phyloP scores from a whole-genome alignment of 441 rosid species.

The Jatropha podagrica region DNA sequence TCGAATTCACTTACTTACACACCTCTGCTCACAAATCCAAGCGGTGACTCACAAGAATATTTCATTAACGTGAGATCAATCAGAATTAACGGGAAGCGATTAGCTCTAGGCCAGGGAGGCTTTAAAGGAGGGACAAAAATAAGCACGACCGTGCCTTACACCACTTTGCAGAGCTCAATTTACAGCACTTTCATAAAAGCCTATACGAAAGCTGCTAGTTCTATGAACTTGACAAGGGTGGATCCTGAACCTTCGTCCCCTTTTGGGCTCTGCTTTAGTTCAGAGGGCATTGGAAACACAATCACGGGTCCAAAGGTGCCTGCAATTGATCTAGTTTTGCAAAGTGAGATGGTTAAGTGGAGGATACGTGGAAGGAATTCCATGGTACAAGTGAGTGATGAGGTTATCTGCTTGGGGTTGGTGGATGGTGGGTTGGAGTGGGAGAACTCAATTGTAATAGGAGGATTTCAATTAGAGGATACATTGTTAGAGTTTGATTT shows the following conservation, averaged over 20 bases:
- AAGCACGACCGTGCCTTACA: conserved; percentile 63
- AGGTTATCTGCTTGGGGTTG: conserved; percentile 58
- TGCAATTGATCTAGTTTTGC: conserved; percentile 60
- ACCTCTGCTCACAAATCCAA: conserved; percentile 10
- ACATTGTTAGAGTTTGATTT: conserved; percentile 59
- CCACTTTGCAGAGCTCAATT: conserved; percentile 57
- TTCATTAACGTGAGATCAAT: conserved; percentile 40
- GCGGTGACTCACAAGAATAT: conserved; percentile 19
- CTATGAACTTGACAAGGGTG: conserved; percentile 40
- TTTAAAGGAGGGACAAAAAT: conserved; percentile 34
- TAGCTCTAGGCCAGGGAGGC: conserved; percentile 29
- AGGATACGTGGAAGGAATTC: conserved; percentile 54
- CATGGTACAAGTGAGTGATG: conserved; percentile 50
- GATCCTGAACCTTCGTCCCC: conserved; percentile 39
- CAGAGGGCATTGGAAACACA: conserved; percentile 8
- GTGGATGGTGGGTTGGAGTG: conserved; percentile 55
- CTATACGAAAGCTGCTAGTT: conserved; percentile 39
- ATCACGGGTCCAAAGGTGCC: conserved; percentile 35
- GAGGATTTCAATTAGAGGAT: conserved; percentile 72
- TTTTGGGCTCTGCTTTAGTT: conserved; percentile 49
- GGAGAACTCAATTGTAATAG: conserved; percentile 44
- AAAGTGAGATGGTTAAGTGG: conserved; percentile 90
- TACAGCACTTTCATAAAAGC: conserved; percentile 41
- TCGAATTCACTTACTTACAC: conserved; percentile 20
- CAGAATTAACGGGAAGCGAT: conserved; percentile 43